Evolutionary conservation across 176 grass and related monocot species (phyloP).

Genomic region (Oryza longistaminata): DNA sequence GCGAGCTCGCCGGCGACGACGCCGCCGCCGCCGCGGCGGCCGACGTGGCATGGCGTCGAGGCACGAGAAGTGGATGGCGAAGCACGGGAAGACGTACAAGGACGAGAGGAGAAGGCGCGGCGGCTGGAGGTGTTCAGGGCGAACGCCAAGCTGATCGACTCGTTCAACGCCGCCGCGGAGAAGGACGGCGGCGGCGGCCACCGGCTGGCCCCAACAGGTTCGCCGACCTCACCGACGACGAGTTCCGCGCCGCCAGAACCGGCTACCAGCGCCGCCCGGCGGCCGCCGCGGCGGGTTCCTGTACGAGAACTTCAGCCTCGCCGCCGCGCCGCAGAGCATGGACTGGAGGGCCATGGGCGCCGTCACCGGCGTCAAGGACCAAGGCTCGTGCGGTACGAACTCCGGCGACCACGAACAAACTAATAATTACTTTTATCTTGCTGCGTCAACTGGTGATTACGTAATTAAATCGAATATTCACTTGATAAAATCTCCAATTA

Average conservation of each 20-base stretch:
- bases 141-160: constrained; percentile 52
- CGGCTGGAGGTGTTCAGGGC: constrained; percentile 46
- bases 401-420: background rate
- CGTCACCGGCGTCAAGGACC: constrained; percentile 73
- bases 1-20: background rate
- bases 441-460: background rate
- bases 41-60: constrained; percentile 34
- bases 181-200: constrained; percentile 26
- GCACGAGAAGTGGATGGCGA: constrained; percentile 65
- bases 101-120: constrained; percentile 53
- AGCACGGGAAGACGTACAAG: constrained; percentile 49
- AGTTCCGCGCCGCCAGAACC: constrained; percentile 49
- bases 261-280: constrained; percentile 9
- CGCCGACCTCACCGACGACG: constrained; percentile 68
- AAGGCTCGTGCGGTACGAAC: constrained; percentile 56
- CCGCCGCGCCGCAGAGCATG: constrained; percentile 26
- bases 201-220: constrained; percentile 53
- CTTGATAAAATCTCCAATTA: background rate
- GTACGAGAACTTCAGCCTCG: constrained; percentile 59
- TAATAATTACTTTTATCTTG: background rate
- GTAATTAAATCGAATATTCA: background rate
- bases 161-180: constrained; percentile 41
- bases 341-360: constrained; percentile 64
- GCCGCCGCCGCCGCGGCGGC: background rate
- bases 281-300: constrained; percentile 24